These are phyloP conservation scores for Thielaviopsis punctulata DNA, from an alignment of 2,329 filamentous ascomycete species.

Conservation along the genomic window DNA sequence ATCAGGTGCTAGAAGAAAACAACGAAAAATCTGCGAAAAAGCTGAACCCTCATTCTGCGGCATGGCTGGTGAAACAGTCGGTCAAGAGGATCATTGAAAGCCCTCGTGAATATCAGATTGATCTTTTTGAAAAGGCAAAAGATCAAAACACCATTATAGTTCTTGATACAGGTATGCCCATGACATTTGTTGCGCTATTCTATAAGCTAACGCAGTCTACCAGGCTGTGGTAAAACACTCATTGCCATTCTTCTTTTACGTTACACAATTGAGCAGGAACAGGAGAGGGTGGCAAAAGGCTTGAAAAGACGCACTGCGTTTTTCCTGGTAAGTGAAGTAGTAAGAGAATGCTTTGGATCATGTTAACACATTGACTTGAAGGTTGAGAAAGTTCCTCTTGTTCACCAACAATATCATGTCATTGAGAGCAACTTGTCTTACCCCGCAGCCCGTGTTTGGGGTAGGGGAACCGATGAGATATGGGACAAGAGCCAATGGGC, in stretches of 20 bases:
- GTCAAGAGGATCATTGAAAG: slow-evolving; percentile 47
- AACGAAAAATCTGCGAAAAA: background rate
- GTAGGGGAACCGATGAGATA: slow-evolving; percentile 37
- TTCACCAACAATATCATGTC: slow-evolving; percentile 76
- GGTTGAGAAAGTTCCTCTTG: slow-evolving; percentile 76
- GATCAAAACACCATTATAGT: slow-evolving; percentile 79
- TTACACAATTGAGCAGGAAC: slow-evolving; percentile 58
- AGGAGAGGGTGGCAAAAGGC: slow-evolving; percentile 48
- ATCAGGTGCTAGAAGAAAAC: background rate
- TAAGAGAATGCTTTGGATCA: background rate
- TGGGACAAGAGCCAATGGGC: slow-evolving; percentile 31
- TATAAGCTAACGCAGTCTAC: slow-evolving; percentile 11
- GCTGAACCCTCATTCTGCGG: slow-evolving; percentile 1
- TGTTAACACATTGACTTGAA: slow-evolving; percentile 17
- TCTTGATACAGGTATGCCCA: slow-evolving; percentile 56
- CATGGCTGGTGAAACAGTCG: slow-evolving; percentile 16
- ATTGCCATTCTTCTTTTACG: slow-evolving; percentile 77
- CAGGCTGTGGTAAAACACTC: slow-evolving; percentile 85
- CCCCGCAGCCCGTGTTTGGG: slow-evolving; percentile 56
- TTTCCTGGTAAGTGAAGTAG: slow-evolving; percentile 46
- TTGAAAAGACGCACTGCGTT: slow-evolving; percentile 53
- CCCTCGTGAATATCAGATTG: slow-evolving; percentile 78
- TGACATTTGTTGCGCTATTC: background rate
- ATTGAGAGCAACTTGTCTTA: slow-evolving; percentile 67
- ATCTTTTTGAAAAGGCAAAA: slow-evolving; percentile 80